Evolutionary conservation across 257 asterid genomes (phyloP).

Genomic region (Gentiana straminea): DNA sequence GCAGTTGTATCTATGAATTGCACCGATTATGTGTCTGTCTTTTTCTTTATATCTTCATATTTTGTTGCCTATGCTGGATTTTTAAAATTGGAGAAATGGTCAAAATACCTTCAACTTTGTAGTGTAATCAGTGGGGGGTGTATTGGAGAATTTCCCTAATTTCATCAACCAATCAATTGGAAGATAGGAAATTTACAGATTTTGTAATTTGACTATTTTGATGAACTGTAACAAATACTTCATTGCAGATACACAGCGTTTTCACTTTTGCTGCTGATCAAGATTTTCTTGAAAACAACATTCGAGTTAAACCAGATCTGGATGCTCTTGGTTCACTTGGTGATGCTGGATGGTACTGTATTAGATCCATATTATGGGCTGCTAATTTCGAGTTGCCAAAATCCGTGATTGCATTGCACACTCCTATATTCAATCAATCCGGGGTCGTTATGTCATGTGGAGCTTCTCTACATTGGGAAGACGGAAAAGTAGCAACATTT

Average conservation of each 20-base stretch:
- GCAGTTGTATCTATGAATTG: no score
- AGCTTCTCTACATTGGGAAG: slow-evolving; percentile 33
- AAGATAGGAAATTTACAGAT: no score
- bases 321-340: slow-evolving; percentile 44
- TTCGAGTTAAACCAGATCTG: slow-evolving; percentile 36
- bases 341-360: slow-evolving; percentile 35
- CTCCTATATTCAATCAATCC: slow-evolving; percentile 21
- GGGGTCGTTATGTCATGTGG: slow-evolving; percentile 33
- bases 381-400: slow-evolving; percentile 25
- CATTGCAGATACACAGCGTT: slow-evolving; percentile 19
- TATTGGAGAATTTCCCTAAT: no score
- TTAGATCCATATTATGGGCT: slow-evolving; percentile 28
- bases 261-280: slow-evolving; percentile 24
- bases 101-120: no score
- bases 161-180: no score
- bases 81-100: no score
- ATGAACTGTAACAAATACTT: background rate
- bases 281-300: slow-evolving; percentile 25
- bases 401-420: slow-evolving; percentile 23
- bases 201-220: no score
- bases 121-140: no score
- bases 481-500: slow-evolving; percentile 41
- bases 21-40: no score
- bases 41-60: no score
- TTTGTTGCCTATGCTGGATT: no score